Evolutionary conservation across 257 asterid species (phyloP), one percentile per base, ranked within the genome.

Genomic region (Solanum stenotomum): DNA sequence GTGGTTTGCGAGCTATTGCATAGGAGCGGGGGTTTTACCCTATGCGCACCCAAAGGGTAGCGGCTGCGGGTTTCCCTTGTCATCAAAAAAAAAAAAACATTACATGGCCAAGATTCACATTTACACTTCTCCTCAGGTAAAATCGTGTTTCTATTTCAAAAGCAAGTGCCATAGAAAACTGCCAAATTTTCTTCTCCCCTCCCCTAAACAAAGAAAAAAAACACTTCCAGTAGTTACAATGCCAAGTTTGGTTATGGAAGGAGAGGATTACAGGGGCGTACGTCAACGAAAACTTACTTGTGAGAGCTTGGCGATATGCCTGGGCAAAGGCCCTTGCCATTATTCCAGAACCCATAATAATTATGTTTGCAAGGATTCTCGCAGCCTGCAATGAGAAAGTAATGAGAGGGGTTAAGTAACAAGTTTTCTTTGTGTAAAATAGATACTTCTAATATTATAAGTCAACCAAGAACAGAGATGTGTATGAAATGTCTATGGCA

Each of bases 231-330:
- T 56, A 42, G 77, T 38, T 31, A 14, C 23, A 49, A 68, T 46
- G 40, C n/a, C 10, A 81, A 8, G 22, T 27, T 81, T 46, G 2
- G 3, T 27, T 27, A 46, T 0, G 4, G 8, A 84, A 34, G 22
- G 56, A 46, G 20, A 67, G 61, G 35, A 74, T 59, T 34, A 16
- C 12, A 87, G 46, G 75, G 83, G 61, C 0, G 11, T 25, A 88
- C 6, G 35, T 49, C 78, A 16, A 31, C 35, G 81, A 84, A 82
- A 79, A 90, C 95, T 87, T 89, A 94, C 98, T 94, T 79, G 94
- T 91, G 85, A 94, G 93, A 40, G 98, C 98, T 87, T 94, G 94
- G 42, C 98, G 98, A 92, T 94, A 94, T 67, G 98, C 98, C 90
- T 94, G 98, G 82, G 89, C 92, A 76, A 94, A 90, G 10, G 98